phyloP scores from a whole-genome alignment of 2,329 filamentous ascomycete species.

The Xylaria sp. region DNA sequence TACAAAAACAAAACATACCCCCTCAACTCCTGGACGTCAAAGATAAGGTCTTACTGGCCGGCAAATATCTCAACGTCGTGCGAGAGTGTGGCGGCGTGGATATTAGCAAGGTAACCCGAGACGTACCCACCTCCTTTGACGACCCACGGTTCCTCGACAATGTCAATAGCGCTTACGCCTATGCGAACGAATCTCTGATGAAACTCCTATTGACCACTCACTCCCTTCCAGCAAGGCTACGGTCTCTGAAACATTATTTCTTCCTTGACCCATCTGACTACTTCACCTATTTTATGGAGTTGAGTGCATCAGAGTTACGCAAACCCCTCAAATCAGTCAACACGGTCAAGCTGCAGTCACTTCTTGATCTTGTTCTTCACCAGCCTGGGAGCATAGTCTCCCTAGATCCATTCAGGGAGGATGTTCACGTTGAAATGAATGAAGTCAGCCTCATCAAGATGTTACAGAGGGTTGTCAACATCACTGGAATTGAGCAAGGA shows the following conservation, averaged over 20 bases:
- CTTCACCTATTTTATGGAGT: constrained; percentile 96
- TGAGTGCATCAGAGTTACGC: constrained; percentile 87
- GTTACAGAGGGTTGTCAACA: constrained; percentile 95
- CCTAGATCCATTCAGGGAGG: constrained; percentile 96
- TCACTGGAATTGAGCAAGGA: constrained; percentile 93
- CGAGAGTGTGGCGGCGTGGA: constrained; percentile 96
- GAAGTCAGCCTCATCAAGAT: constrained; percentile 92
- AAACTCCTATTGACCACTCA: constrained; percentile 92
- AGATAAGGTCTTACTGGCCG: constrained; percentile 92
- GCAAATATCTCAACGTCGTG: constrained; percentile 98
- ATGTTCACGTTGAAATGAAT: constrained; percentile 98
- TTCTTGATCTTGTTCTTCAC: constrained; percentile 95
- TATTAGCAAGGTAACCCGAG: constrained; percentile 85
- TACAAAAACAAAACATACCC: constrained; percentile 89
- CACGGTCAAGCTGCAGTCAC: constrained; percentile 89
- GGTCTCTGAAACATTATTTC: constrained; percentile 97
- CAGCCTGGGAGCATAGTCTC: constrained; percentile 95
- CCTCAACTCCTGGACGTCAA: constrained; percentile 91
- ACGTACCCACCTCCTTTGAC: constrained; percentile 92
- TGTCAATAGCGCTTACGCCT: constrained; percentile 92
- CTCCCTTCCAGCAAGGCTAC: constrained; percentile 83
- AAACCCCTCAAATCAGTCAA: constrained; percentile 92
- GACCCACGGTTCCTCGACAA: constrained; percentile 94
- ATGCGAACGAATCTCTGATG: constrained; percentile 93
- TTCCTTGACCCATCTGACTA: constrained; percentile 98